These are phyloP conservation scores for Apostasia ramifera DNA, from an alignment of 106 monocot species.

Conservation along the genomic window DNA sequence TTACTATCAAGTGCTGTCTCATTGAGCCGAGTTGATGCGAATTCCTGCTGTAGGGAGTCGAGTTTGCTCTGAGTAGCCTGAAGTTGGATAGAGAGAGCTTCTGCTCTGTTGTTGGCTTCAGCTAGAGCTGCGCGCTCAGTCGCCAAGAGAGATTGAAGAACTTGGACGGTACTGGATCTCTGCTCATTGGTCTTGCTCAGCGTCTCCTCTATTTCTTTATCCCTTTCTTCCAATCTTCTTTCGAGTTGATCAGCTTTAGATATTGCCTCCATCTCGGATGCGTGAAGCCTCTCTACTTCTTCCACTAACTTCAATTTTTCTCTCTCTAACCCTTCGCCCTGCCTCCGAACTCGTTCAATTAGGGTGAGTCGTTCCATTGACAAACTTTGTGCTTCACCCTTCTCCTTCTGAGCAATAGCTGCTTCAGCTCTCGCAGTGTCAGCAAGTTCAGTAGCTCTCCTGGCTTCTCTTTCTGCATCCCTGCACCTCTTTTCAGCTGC, in stretches of 20 bases:
- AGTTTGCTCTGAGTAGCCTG: conserved; percentile 90
- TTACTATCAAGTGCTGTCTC: conserved; percentile 79
- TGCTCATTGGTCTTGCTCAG: conserved; percentile 78
- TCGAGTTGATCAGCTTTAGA: conserved; percentile 59
- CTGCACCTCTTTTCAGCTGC: conserved; percentile 62
- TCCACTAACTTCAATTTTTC: conserved; percentile 37
- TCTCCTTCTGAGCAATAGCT: conserved; percentile 68
- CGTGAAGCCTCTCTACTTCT: conserved; percentile 38
- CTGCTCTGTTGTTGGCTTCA: conserved; percentile 83
- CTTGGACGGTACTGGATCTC: conserved; percentile 89
- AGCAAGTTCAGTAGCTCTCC: conserved; percentile 62
- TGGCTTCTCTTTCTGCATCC: conserved; percentile 74
- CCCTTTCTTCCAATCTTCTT: conserved; percentile 61
- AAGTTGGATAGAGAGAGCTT: conserved; percentile 71
- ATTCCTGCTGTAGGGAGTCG: conserved; percentile 73
- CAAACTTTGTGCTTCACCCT: conserved; percentile 60
- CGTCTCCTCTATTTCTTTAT: conserved; percentile 80
- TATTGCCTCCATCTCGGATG: conserved; percentile 50
- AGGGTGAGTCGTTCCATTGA: conserved; percentile 69
- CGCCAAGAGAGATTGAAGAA: conserved; percentile 73
- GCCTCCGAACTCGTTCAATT: conserved; percentile 68
- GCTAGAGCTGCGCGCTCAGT: conserved; percentile 67
- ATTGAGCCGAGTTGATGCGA: conserved; percentile 56
- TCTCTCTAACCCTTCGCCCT: conserved; percentile 61
- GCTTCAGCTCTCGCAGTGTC: conserved; percentile 66